Evolutionary conservation across 768 basidiomycete species (phyloP).

Genomic region (Mycena amicta): DNA sequence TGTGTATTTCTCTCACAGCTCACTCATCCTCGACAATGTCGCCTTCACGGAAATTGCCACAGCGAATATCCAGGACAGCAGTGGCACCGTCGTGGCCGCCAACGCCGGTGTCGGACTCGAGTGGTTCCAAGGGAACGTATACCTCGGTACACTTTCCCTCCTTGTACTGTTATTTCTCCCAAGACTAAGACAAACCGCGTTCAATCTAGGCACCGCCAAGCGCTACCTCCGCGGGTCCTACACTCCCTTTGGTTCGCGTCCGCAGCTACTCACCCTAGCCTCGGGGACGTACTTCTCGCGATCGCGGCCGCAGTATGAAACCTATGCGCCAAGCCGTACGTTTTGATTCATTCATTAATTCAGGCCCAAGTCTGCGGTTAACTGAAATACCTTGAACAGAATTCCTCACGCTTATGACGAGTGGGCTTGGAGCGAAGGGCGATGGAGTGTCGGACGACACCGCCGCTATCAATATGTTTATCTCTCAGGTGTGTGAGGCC

Average conservation of each 20-base stretch:
- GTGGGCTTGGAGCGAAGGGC: background rate
- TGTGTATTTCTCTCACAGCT: no score
- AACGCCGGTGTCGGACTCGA: background rate
- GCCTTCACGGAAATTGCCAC: background rate
- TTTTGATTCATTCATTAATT: no score
- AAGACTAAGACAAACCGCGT: background rate
- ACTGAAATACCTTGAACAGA: background rate
- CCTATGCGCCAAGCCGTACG: background rate
- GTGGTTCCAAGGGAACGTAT: background rate
- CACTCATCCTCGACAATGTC: background rate
- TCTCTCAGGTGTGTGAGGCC: background rate
- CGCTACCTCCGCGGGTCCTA: background rate
- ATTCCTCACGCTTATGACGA: background rate
- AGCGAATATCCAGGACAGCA: background rate
- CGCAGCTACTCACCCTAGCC: background rate
- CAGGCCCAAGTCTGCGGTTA: no score
- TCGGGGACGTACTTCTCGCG: background rate
- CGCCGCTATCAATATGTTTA: background rate
- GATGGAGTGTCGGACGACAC: background rate
- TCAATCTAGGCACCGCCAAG: background rate
- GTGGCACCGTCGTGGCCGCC: background rate
- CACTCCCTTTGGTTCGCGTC: background rate
- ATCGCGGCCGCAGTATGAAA: background rate
- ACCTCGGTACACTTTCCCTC: background rate
- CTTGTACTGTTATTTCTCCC: no score